Base-by-base conservation (phyloP, 2,329 filamentous ascomycete species). In the Cytospora chrysosperma region DNA sequence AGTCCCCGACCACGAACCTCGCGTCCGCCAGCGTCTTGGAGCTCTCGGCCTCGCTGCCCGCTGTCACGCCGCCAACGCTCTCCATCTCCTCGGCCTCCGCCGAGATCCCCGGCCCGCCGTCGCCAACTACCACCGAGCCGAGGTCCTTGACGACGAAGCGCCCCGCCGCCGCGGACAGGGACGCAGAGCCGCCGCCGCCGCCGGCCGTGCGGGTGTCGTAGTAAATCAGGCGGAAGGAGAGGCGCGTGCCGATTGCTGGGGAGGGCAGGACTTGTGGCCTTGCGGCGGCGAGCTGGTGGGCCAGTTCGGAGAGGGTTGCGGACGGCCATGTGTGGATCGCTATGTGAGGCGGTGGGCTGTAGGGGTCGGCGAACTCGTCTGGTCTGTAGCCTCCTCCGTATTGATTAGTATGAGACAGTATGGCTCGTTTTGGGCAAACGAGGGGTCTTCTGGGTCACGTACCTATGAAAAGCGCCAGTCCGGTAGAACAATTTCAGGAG, bases 1-100 rank as follows among this genome's bases (percentile, higher is more conserved):
- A 96, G 75, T 98, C 94, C 0, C 94, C 94, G 67, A 95, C 89
- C 13, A 97, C 89, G 71, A 97, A 96, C 26, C 89, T 85, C 37
- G 85, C 87, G 60, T 96, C 91, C 43, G 82, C 82, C 34, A 98
- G 77, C 10, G 91, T 93, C 78, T 89, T 94, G 30, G 87, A 82
- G 13, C 86, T 83, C 30, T 91, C 88, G 7, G 84, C 84, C 37
- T 81, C 81, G 60, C 85, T 75, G 56, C 73, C 73, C 67, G 70
- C 69, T 68, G 68, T 70, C 37, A 66, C 65, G n/a, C 71, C 70
- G 58, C 71, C 72, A 9, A 68, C 70, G 52, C 71, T 73, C 54
- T 76, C 75, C 19, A 77, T 74, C 59, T 77, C 77, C 4, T 75
- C 74, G 27, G 75, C 76, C 24, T 4, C 3, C 2, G 74, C 70